These are phyloP conservation scores for Kluyveromyces dobzhanskii DNA, from an alignment of 805 yeast species.

Conservation along the genomic window DNA sequence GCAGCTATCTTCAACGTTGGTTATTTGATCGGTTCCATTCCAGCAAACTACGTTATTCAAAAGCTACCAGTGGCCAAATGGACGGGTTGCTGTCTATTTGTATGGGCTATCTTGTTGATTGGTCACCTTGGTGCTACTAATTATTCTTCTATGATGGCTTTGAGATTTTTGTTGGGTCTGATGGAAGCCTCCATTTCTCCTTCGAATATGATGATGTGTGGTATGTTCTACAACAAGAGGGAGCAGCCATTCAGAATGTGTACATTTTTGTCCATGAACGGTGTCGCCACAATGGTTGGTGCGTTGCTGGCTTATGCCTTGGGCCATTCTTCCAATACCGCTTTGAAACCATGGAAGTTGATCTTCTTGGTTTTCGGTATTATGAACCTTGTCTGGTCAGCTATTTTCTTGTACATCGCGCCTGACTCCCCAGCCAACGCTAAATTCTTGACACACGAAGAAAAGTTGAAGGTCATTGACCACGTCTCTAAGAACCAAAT, in stretches of 20 bases:
- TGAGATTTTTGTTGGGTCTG: constrained; percentile 19
- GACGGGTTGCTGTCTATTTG: constrained; percentile 14
- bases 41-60: constrained; percentile 14
- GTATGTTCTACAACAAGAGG: constrained; percentile 26
- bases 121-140: constrained; percentile 15
- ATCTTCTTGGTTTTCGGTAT: constrained; percentile 26
- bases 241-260: constrained; percentile 30
- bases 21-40: constrained; percentile 28
- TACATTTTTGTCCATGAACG: constrained; percentile 30
- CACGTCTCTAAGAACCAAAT: constrained; percentile 19
- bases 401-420: constrained; percentile 25
- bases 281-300: constrained; percentile 22
- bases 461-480: constrained; percentile 19
- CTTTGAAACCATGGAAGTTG: constrained; percentile 21
- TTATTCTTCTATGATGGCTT: constrained; percentile 14
- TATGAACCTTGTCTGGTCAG: constrained; percentile 30
- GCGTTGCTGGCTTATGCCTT: constrained; percentile 23
- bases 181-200: constrained; percentile 28
- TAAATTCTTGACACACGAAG: constrained; percentile 29
- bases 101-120: constrained; percentile 14
- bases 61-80: constrained; percentile 22
- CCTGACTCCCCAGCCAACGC: constrained; percentile 33
- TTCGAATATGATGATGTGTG: constrained; percentile 29
- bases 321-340: constrained; percentile 16
- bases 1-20: constrained; percentile 35